Base-by-base conservation (phyloP, 345 rosid species). In the Draba incana region DNA sequence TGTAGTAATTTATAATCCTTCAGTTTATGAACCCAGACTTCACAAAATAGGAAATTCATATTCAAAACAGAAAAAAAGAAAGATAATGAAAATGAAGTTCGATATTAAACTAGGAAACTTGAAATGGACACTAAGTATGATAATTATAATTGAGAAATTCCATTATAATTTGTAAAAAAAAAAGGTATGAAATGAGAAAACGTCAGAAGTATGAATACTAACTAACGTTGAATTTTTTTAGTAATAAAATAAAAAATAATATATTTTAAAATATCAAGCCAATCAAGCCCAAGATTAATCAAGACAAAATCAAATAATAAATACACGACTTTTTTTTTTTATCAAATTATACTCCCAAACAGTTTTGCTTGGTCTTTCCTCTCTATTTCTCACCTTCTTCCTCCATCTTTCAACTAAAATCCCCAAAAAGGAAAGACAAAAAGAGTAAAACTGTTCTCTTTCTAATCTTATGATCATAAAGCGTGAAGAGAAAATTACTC, bases 321-420 rank as follows among this genome's bases (percentile, higher is more conserved):
- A 55, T 27, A 52, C 37, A 31, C 12, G 0, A 31, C 24, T 7
- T 50, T 28, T 28, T 8, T 43, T 12, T 59, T 43, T 27, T 14
- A 14, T 25, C 12, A 46, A 60, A 57, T 3, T 13, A 54, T 33
- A 52, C 37, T 37, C 20, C n/a, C 1, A 66, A 35, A 62, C 42
- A 11, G 55, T 57, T 52, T 60, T 45, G 72, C 68, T 45, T 74
- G 57, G 50, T 74, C 68, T 66, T 66, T 61, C 73, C 68, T 67
- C 69, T 74, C 58, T 27, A 4, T 44, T 67, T 67, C 73, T 61
- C 30, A 5, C 24, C 73, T 52, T 69, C 56, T 59, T 74, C 62
- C 68, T 61, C 50, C 48, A 41, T 24, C 49, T 66, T 43, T 35
- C 72, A 51, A 23, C 37, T 23, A 43, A 35, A 35, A 53, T 10